Evolutionary conservation across 345 rosid species (phyloP).

Genomic region (Brassica carinata): DNA sequence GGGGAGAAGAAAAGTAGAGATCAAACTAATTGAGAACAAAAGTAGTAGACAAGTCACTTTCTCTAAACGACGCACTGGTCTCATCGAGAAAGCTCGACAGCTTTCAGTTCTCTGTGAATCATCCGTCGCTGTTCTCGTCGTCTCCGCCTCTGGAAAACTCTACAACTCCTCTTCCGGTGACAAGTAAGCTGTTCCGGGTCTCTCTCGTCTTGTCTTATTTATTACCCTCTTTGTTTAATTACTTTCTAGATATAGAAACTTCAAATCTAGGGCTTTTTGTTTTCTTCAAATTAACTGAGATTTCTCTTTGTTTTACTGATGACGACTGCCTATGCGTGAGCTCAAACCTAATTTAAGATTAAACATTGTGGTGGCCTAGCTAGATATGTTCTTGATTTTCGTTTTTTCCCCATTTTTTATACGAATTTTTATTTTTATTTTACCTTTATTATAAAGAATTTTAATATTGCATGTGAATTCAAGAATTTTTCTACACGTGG

Average conservation of each 20-base stretch:
- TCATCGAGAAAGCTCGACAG: constrained; percentile 69
- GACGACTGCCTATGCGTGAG: neutral
- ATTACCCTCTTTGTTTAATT: constrained; percentile 9
- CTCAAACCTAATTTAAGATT: constrained; percentile 20
- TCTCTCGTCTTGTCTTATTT: constrained; percentile 9
- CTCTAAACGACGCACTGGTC: constrained; percentile 65
- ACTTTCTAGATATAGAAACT: constrained; percentile 13
- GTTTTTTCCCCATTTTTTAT: constrained; percentile 1
- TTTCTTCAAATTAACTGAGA: constrained; percentile 21
- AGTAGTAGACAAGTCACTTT: constrained; percentile 71
- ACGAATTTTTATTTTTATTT: constrained; percentile 19
- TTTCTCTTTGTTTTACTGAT: neutral
- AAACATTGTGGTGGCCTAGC: constrained; percentile 5
- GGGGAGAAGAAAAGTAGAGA: constrained; percentile 63
- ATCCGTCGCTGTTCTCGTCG: constrained; percentile 56
- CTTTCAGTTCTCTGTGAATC: constrained; percentile 75
- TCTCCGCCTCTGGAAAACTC: constrained; percentile 59
- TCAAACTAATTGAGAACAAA: constrained; percentile 68
- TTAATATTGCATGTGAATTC: constrained; percentile 24
- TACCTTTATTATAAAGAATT: neutral
- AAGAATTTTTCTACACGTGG: constrained; percentile 6
- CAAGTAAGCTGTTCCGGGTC: neutral
- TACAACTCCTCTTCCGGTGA: constrained; percentile 50
- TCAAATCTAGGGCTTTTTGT: constrained; percentile 29
- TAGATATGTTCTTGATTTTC: constrained; percentile 30